A percentile compares a stretch with the other conserved stretches of the same genome.
Evolutionary conservation across 192 early-diverging fungal genomes (phyloP).

Genomic region (Gigaspora rosea): DNA sequence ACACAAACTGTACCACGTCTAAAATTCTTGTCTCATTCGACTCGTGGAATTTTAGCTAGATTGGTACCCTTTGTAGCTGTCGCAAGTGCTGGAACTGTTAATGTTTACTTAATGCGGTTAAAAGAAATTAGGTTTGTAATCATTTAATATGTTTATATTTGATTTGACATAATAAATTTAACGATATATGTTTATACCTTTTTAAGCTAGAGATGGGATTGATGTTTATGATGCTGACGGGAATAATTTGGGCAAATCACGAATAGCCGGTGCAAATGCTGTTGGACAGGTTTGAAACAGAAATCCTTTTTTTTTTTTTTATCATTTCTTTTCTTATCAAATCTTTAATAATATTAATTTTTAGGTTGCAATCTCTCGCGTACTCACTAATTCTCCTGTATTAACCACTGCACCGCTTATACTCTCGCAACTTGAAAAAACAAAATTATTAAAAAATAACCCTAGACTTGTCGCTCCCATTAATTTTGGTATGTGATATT

Average conservation of each 20-base stretch:
- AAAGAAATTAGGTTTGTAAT: conserved; percentile 64
- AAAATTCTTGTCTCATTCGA: conserved; percentile 45
- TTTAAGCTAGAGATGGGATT: conserved; percentile 65
- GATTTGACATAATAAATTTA: background rate
- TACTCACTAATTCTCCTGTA: conserved; percentile 71
- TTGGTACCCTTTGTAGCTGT: conserved; percentile 79
- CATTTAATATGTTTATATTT: background rate
- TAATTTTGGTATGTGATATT: conserved; percentile 54
- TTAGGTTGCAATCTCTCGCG: conserved; percentile 74
- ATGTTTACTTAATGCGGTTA: conserved; percentile 82
- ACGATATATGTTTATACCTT: background rate
- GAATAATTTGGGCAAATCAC: conserved; percentile 65
- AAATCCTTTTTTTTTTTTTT: background rate
- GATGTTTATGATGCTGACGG: conserved; percentile 68
- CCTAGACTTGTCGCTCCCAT: conserved; percentile 60
- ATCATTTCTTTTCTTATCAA: background rate
- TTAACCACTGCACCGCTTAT: conserved; percentile 74
- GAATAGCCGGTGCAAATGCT: conserved; percentile 64
- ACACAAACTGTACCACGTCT: conserved; percentile 63
- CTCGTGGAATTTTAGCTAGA: conserved; percentile 46
- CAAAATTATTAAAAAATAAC: conserved; percentile 52
- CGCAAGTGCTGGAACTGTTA: conserved; percentile 77
- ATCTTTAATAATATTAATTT: background rate
- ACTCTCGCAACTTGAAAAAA: conserved; percentile 65
- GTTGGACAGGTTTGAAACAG: conserved; percentile 55